phyloP scores from a whole-genome alignment of 2,329 filamentous ascomycete genomes.

The Escovopsis sp. region DNA sequence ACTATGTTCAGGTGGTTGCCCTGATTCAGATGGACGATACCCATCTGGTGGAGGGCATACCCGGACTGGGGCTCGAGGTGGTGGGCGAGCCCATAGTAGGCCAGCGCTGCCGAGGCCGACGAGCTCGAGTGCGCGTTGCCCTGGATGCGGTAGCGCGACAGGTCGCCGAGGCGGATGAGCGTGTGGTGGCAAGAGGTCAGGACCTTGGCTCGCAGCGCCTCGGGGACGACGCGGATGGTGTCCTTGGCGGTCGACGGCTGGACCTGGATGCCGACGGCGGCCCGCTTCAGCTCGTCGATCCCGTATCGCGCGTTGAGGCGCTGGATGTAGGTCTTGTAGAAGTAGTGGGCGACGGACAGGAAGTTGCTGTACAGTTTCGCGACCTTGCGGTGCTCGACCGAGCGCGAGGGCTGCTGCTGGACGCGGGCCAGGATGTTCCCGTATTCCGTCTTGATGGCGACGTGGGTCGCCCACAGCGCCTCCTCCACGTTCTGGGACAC shows the following conservation, averaged over 20 bases:
- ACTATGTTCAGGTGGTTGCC: conserved; percentile 69
- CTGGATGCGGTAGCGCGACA: conserved; percentile 73
- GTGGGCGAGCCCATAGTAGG: conserved; percentile 72
- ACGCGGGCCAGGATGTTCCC: conserved; percentile 49
- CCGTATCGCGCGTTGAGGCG: conserved; percentile 50
- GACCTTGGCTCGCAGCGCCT: conserved; percentile 41
- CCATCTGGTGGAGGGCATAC: conserved; percentile 77
- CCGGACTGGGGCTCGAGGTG: conserved; percentile 67
- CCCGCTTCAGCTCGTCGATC: conserved; percentile 33
- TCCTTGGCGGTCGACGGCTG: conserved; percentile 27
- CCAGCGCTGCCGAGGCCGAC: conserved; percentile 64
- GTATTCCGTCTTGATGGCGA: conserved; percentile 63
- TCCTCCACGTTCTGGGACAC: conserved; percentile 48
- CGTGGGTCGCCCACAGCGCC: conserved; percentile 66
- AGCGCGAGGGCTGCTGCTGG: conserved; percentile 31
- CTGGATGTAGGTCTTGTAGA: conserved; percentile 77
- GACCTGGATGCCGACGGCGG: conserved; percentile 25
- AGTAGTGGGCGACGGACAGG: conserved; percentile 73
- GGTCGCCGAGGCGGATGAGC: conserved; percentile 74
- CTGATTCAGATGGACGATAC: conserved; percentile 66
- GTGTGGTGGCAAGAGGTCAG: conserved; percentile 66
- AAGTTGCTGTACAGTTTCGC: conserved; percentile 72
- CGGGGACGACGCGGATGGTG: conserved; percentile 27
- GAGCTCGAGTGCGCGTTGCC: conserved; percentile 50
- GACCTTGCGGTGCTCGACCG: conserved; percentile 56